These are phyloP conservation scores for Oryza glumipatula DNA, from an alignment of 176 grass and related monocot species.

Conservation along the genomic window DNA sequence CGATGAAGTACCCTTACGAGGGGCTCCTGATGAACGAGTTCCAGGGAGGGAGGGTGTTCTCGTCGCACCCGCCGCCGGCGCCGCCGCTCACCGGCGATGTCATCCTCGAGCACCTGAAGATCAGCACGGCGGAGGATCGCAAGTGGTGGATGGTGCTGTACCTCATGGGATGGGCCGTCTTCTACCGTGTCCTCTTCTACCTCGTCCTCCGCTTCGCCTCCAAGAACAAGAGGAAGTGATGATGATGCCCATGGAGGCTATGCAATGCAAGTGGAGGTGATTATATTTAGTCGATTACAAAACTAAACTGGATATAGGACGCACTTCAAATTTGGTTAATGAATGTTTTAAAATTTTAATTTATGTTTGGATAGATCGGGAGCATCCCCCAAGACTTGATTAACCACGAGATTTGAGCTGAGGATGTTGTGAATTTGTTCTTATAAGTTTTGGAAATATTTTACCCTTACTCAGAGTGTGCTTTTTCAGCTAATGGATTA, in stretches of 20 bases:
- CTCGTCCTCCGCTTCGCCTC: conserved; percentile 67
- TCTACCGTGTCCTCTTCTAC: conserved; percentile 72
- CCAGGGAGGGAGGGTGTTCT: background rate
- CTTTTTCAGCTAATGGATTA: too few relatives aligned
- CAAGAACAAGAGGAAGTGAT: conserved; percentile 70
- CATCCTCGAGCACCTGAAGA: conserved; percentile 57
- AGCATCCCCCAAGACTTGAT: background rate
- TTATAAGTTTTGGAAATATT: too few relatives aligned
- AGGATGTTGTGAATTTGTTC: background rate
- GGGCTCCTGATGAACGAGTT: conserved; percentile 76
- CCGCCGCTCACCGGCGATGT: background rate
- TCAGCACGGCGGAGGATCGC: conserved; percentile 31
- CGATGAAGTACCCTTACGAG: conserved; percentile 77
- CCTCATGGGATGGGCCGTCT: conserved; percentile 57
- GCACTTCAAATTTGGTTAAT: too few relatives aligned
- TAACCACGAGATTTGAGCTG: background rate
- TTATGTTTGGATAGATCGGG: background rate
- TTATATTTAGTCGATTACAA: background rate
- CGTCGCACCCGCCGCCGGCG: background rate
- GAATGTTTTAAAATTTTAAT: background rate
- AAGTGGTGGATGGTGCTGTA: conserved; percentile 81
- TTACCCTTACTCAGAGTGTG: too few relatives aligned
- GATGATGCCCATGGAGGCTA: background rate
- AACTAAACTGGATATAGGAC: background rate
- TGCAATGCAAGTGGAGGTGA: conserved; percentile 46